A percentile compares a stretch with the other conserved stretches of the same genome.
Evolutionary conservation across 441 rosid genomes (phyloP).

Genomic region (Metrosideros polymorpha): DNA sequence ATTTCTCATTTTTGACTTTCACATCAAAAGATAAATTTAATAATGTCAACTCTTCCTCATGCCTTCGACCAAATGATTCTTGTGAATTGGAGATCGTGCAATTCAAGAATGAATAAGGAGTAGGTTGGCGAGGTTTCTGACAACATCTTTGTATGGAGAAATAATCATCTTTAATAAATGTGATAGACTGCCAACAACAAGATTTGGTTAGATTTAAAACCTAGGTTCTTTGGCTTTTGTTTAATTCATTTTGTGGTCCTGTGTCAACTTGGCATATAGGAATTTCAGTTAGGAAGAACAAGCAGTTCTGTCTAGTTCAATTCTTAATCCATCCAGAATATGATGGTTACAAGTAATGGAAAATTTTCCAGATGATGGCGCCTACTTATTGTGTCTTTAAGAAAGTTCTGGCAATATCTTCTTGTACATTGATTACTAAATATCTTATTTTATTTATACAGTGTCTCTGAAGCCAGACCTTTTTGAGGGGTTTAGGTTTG

Average conservation of each 20-base stretch:
- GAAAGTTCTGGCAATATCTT: background rate
- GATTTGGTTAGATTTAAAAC: background rate
- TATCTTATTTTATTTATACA: slow-evolving; percentile 21
- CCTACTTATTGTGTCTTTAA: background rate
- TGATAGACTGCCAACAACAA: background rate
- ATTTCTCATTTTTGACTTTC: background rate
- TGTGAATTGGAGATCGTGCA: background rate
- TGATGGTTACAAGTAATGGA: background rate
- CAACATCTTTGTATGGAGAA: background rate
- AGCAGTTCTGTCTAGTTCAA: background rate
- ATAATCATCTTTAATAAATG: background rate
- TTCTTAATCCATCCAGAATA: background rate
- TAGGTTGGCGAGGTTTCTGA: background rate
- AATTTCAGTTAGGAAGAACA: background rate
- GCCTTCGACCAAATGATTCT: background rate
- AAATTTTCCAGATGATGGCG: background rate
- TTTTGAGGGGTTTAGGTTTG: slow-evolving; percentile 96
- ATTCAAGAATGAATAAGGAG: background rate
- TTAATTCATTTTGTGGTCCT: background rate
- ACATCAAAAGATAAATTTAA: background rate
- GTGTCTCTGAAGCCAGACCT: slow-evolving; percentile 92
- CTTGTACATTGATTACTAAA: background rate
- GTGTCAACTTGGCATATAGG: background rate
- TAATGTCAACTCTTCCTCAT: background rate
- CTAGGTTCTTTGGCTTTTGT: background rate